These are phyloP conservation scores for Kuraishia ogatae DNA, from an alignment of 805 yeast genomes.

Conservation along the genomic window DNA sequence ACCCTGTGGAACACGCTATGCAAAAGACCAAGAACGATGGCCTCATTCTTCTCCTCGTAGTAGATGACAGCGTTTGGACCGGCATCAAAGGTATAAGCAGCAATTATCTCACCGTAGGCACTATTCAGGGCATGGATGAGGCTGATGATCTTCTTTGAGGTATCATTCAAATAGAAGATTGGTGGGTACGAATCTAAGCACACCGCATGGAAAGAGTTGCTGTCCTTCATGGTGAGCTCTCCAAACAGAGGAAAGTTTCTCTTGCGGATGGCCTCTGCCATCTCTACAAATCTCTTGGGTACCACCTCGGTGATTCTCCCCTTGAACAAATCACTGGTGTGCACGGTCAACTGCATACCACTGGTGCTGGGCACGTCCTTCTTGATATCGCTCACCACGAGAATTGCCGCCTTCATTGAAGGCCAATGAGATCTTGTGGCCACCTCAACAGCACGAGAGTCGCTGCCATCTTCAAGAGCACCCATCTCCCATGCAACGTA, in stretches of 20 bases:
- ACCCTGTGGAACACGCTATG: constrained; percentile 49
- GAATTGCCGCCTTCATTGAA: constrained; percentile 79
- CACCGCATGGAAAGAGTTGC: constrained; percentile 97
- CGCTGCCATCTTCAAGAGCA: constrained; percentile 59
- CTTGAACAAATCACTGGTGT: constrained; percentile 78
- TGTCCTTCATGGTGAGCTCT: constrained; percentile 89
- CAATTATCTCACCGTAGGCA: constrained; percentile 56
- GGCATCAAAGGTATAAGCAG: constrained; percentile 97
- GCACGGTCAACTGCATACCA: constrained; percentile 95
- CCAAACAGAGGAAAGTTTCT: constrained; percentile 79
- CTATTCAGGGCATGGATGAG: constrained; percentile 73
- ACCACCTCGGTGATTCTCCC: constrained; percentile 76
- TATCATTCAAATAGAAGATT: constrained; percentile 87
- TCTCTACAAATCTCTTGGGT: constrained; percentile 74
- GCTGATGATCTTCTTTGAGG: constrained; percentile 75
- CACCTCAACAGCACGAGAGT: constrained; percentile 89
- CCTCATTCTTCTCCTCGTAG: constrained; percentile 70
- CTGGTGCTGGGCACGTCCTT: constrained; percentile 92
- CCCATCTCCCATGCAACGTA: constrained; percentile 99
- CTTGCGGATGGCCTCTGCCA: constrained; percentile 68
- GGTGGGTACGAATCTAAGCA: constrained; percentile 95
- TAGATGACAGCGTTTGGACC: constrained; percentile 98
- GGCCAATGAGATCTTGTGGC: constrained; percentile 90
- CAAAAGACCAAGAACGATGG: constrained; percentile 62
- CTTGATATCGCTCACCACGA: constrained; percentile 88